Evolutionary conservation across 2,329 filamentous ascomycete species (phyloP).

Genomic region (Monosporascus sp.): DNA sequence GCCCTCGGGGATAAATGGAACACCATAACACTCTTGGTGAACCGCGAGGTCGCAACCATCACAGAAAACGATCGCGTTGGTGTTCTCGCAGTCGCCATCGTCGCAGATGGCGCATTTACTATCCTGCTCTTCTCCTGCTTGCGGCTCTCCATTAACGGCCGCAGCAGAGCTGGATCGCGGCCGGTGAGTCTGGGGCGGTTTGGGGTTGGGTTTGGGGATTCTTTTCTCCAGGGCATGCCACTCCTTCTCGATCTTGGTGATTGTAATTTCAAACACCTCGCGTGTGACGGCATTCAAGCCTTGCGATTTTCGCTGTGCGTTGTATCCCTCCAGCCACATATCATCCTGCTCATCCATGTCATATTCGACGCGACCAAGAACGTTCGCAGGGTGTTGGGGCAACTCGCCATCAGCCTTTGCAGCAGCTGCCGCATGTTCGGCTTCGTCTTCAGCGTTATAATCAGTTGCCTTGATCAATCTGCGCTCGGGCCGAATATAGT

Average conservation of each 20-base stretch:
- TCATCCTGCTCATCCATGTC: constrained; percentile 99
- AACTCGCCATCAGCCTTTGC: constrained; percentile 54
- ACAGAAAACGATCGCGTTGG: constrained; percentile 98
- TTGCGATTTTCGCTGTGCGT: constrained; percentile 66
- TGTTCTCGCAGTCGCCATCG: constrained; percentile 98
- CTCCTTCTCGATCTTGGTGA: constrained; percentile 98
- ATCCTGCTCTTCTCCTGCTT: constrained; percentile 86
- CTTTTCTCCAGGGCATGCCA: constrained; percentile 95
- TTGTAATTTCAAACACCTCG: constrained; percentile 93
- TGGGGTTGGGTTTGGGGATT: constrained; percentile 95
- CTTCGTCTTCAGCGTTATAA: constrained; percentile 54
- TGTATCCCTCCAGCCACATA: constrained; percentile 86
- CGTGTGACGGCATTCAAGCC: constrained; percentile 80
- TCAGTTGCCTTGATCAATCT: constrained; percentile 63
- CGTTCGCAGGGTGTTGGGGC: constrained; percentile 35
- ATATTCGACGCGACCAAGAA: constrained; percentile 85
- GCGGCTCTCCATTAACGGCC: constrained; percentile 89
- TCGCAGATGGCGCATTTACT: constrained; percentile 97
- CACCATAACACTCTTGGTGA: constrained; percentile 97
- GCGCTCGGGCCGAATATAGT: constrained; percentile 73
- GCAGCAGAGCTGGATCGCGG: constrained; percentile 90
- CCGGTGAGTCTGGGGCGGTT: constrained; percentile 89
- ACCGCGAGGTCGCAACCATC: constrained; percentile 97
- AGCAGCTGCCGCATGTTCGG: constrained; percentile 38
- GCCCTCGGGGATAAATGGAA: constrained; percentile 96